Percentiles rank a stretch among this genome's conserved stretches.
phyloP scores from a whole-genome alignment of 768 basidiomycete species.

The Terana coerulea region DNA sequence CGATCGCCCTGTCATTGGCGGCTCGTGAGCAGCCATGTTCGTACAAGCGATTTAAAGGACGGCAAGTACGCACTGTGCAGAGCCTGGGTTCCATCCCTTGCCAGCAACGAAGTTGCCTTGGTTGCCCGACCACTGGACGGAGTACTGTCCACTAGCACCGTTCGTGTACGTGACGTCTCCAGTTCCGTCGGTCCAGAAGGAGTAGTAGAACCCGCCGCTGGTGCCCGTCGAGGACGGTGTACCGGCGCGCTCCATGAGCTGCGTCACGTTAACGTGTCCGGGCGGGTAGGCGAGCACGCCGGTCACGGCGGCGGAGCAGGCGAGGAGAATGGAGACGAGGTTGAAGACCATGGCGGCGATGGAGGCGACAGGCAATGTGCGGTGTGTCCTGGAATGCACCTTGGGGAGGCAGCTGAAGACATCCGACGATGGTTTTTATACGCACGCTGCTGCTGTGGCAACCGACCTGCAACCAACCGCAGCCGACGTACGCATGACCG shows the following conservation, averaged over 20 bases:
- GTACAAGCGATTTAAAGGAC: background rate
- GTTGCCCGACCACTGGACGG: conserved; percentile 28
- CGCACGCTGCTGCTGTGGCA: too few relatives aligned
- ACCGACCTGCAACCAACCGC: too few relatives aligned
- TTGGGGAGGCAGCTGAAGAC: too few relatives aligned
- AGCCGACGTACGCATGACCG: too few relatives aligned
- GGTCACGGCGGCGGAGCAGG: conserved; percentile 3
- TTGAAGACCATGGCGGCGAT: background rate
- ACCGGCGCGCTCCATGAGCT: conserved; percentile 14
- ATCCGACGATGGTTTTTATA: too few relatives aligned
- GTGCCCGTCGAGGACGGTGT: conserved; percentile 24
- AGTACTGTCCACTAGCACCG: conserved; percentile 29
- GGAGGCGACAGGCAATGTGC: too few relatives aligned
- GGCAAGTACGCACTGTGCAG: conserved; percentile 17
- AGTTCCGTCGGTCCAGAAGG: conserved; percentile 33
- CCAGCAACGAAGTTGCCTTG: conserved; percentile 37
- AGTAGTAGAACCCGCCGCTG: conserved; percentile 35
- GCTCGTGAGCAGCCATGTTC: background rate
- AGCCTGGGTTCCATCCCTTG: conserved; percentile 36
- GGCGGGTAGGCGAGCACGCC: conserved; percentile 1
- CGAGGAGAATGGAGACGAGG: conserved; percentile 1
- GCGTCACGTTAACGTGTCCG: conserved; percentile 1
- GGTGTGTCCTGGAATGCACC: too few relatives aligned
- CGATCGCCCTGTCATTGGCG: conserved; percentile 29
- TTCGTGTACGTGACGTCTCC: conserved; percentile 31